Conservation (phyloP, 1,139 yeast genomes). For the Lodderomyces elongisporus region DNA sequence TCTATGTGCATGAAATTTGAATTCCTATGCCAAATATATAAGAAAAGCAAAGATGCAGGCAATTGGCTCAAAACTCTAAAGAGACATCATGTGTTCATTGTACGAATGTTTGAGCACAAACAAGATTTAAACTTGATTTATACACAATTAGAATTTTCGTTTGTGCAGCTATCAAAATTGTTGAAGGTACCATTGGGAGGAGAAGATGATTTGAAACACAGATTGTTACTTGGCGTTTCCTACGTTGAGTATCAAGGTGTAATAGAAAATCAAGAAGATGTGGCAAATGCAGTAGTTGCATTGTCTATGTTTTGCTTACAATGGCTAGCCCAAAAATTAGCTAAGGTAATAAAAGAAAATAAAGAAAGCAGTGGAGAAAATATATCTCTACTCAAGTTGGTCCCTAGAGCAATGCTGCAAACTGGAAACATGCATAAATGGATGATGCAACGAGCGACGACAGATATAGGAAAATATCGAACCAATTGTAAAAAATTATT, state of each 20-base stretch:
- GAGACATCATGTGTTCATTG: slow-evolving; percentile 28
- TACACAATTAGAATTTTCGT: slow-evolving; percentile 11
- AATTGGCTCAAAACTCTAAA: slow-evolving; percentile 14
- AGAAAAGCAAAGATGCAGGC: slow-evolving; percentile 5
- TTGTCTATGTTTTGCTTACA: slow-evolving; percentile 31
- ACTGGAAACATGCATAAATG: slow-evolving; percentile 21
- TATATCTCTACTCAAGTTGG: slow-evolving; percentile 12
- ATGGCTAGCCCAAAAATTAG: slow-evolving; percentile 23
- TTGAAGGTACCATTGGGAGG: neutral
- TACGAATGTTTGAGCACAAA: slow-evolving; percentile 23
- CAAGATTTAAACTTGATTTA: slow-evolving; percentile 14
- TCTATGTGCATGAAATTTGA: too few species aligned
- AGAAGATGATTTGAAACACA: too few species aligned
- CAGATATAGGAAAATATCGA: slow-evolving; percentile 13
- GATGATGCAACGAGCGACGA: slow-evolving; percentile 13
- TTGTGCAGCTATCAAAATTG: slow-evolving; percentile 5
- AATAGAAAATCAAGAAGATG: too few species aligned
- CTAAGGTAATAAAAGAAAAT: slow-evolving; percentile 13
- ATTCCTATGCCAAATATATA: slow-evolving; percentile 8
- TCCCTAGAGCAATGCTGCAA: slow-evolving; percentile 20
- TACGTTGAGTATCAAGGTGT: slow-evolving; percentile 7
- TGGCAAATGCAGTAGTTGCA: slow-evolving; percentile 22
- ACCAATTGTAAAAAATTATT: slow-evolving; percentile 21
- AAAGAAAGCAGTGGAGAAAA: neutral
- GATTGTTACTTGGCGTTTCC: slow-evolving; percentile 10